phyloP scores from a whole-genome alignment of 768 basidiomycete genomes.

The Mycena chlorophos region DNA sequence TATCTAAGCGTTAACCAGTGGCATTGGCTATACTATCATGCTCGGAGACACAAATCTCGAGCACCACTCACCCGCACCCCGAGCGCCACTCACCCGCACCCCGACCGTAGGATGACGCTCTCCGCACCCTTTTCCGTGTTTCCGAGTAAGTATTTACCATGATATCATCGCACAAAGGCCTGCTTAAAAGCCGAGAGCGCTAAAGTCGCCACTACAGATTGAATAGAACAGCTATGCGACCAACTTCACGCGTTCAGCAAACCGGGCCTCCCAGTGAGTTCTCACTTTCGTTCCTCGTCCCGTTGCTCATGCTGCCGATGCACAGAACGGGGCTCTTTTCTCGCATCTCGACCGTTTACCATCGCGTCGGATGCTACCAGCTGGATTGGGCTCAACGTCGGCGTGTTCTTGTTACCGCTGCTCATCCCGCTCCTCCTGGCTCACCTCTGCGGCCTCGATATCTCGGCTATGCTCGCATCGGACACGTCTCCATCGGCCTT shows the following conservation, averaged over 20 bases:
- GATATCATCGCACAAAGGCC: background rate
- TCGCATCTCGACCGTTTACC: background rate
- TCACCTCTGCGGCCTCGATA: background rate
- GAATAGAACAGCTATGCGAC: background rate
- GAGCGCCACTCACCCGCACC: too few relatives aligned
- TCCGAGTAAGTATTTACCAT: too few relatives aligned
- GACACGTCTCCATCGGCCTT: too few relatives aligned
- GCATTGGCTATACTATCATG: too few relatives aligned
- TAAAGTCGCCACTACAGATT: background rate
- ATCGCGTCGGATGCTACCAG: background rate
- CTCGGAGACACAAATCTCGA: too few relatives aligned
- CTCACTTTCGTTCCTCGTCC: background rate
- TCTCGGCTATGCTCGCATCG: background rate
- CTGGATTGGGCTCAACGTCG: background rate
- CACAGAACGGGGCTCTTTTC: background rate
- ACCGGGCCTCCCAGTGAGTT: background rate
- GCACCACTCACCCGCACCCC: too few relatives aligned
- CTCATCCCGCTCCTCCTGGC: background rate
- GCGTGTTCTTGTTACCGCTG: background rate
- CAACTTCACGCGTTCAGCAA: background rate
- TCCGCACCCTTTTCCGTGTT: too few relatives aligned
- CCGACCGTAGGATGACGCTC: too few relatives aligned
- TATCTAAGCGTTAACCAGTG: too few relatives aligned
- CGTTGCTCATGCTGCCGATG: background rate
- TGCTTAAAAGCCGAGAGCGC: background rate